These are phyloP conservation scores for Euphorbia peplus DNA, from an alignment of 345 rosid genomes.

Conservation along the genomic window DNA sequence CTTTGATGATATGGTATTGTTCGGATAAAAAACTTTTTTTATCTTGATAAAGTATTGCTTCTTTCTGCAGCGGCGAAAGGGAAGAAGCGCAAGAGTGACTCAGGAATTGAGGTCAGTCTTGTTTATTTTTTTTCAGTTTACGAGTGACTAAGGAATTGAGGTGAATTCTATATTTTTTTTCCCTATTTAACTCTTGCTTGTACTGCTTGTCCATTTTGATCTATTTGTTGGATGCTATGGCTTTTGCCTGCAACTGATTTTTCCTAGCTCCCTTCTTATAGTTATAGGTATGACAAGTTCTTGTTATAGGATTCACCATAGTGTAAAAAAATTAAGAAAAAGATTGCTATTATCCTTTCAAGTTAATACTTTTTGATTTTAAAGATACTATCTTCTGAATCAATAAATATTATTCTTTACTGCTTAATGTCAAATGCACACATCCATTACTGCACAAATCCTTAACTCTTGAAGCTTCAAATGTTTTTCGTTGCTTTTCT, in stretches of 20 bases:
- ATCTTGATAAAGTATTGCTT: constrained; percentile 5
- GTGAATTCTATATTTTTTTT: constrained; percentile 39
- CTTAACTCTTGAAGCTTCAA: background rate
- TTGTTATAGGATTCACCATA: background rate
- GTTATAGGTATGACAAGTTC: background rate
- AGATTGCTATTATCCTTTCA: background rate
- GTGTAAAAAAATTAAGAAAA: background rate
- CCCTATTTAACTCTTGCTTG: background rate
- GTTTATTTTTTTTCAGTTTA: background rate
- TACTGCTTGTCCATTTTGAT: background rate
- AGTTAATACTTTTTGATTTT: background rate
- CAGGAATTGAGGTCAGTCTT: constrained; percentile 68
- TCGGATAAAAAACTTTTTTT: constrained; percentile 5
- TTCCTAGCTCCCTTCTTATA: background rate
- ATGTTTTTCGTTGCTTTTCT: background rate
- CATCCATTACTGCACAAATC: background rate
- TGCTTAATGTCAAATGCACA: background rate
- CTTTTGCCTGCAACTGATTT: background rate
- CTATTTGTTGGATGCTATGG: constrained; percentile 11
- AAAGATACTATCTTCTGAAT: background rate
- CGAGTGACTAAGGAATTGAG: constrained; percentile 68
- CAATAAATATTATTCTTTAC: background rate
- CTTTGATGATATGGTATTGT: background rate
- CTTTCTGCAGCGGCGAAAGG: constrained; percentile 64
- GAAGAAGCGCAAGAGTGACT: constrained; percentile 83